Percentiles rank a stretch among this genome's conserved stretches.
These are phyloP conservation scores for Ophiostoma montium DNA, from an alignment of 2,329 filamentous ascomycete species.

Conservation along the genomic window DNA sequence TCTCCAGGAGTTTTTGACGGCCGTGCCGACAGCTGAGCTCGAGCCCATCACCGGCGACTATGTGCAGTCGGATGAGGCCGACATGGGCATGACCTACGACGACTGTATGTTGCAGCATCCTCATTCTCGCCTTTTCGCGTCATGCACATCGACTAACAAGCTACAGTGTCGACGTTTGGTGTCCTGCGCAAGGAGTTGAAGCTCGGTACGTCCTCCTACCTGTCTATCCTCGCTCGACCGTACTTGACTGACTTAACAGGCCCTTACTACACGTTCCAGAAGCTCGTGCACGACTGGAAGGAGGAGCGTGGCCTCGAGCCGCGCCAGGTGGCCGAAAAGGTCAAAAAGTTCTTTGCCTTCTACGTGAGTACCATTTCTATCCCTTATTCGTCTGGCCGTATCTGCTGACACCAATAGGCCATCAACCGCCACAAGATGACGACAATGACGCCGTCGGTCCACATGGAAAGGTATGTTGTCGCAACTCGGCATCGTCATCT, in stretches of 20 bases:
- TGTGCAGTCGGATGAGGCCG: constrained; percentile 32
- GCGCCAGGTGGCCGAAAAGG: constrained; percentile 30
- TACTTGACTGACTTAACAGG: constrained; percentile 1
- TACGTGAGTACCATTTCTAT: constrained; percentile 21
- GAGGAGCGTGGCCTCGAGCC: constrained; percentile 22
- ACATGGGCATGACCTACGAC: constrained; percentile 39
- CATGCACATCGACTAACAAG: background rate
- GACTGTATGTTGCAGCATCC: constrained; percentile 19
- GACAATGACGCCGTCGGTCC: constrained; percentile 42
- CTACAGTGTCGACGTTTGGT: constrained; percentile 17
- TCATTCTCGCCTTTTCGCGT: background rate
- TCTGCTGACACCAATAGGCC: background rate
- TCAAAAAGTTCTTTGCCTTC: constrained; percentile 33
- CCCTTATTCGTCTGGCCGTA: no score
- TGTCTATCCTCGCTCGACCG: no score
- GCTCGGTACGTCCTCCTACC: constrained; percentile 22
- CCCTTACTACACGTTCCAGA: constrained; percentile 31
- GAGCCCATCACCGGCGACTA: constrained; percentile 51
- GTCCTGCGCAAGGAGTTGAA: constrained; percentile 31
- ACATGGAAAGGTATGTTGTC: constrained; percentile 19
- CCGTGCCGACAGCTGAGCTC: constrained; percentile 46
- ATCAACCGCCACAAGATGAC: constrained; percentile 57
- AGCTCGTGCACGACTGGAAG: constrained; percentile 32
- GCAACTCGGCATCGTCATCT: no score
- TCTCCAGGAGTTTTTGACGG: constrained; percentile 50